Percentiles rank a stretch among this genome's conserved stretches.
phyloP scores from a whole-genome alignment of 116 monocot species.

The Zostera marina region DNA sequence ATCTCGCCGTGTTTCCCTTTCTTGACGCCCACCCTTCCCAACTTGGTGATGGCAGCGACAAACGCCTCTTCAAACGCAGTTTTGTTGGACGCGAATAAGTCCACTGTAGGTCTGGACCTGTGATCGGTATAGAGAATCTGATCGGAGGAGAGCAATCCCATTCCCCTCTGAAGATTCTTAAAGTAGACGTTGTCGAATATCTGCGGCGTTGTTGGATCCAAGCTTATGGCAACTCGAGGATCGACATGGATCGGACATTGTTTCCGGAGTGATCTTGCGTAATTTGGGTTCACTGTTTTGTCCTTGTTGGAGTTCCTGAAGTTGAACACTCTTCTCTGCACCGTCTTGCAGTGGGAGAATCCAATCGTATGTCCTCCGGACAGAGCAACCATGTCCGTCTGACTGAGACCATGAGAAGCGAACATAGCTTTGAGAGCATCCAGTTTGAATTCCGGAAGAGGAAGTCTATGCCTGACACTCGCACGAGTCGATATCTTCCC shows the following conservation, averaged over 20 bases:
- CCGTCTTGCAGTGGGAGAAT: constrained; percentile 44
- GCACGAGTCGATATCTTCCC: constrained; percentile 32
- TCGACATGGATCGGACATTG: constrained; percentile 33
- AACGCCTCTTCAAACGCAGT: constrained; percentile 28
- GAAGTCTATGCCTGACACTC: constrained; percentile 33
- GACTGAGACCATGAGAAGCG: constrained; percentile 24
- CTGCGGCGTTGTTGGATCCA: constrained; percentile 49
- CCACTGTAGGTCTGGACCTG: constrained; percentile 36
- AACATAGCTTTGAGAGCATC: constrained; percentile 34
- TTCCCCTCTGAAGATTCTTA: constrained; percentile 45
- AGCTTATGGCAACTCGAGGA: constrained; percentile 20
- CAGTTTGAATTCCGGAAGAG: constrained; percentile 21
- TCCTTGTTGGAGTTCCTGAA: constrained; percentile 20
- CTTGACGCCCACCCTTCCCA: constrained; percentile 62
- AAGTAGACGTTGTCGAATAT: constrained; percentile 73
- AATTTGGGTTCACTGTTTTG: constrained; percentile 33
- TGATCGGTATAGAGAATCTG: constrained; percentile 41
- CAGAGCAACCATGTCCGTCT: constrained; percentile 57
- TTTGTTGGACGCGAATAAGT: constrained; percentile 18
- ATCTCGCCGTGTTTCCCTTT: constrained; percentile 41
- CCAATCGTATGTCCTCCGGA: constrained; percentile 52
- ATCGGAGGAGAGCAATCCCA: constrained; percentile 63
- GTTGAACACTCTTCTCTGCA: constrained; percentile 33
- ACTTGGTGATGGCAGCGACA: constrained; percentile 34
- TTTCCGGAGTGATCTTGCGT: constrained; percentile 25